Conservation (phyloP, 2,329 filamentous ascomycete genomes). For the Davidsoniella eucalypti region DNA sequence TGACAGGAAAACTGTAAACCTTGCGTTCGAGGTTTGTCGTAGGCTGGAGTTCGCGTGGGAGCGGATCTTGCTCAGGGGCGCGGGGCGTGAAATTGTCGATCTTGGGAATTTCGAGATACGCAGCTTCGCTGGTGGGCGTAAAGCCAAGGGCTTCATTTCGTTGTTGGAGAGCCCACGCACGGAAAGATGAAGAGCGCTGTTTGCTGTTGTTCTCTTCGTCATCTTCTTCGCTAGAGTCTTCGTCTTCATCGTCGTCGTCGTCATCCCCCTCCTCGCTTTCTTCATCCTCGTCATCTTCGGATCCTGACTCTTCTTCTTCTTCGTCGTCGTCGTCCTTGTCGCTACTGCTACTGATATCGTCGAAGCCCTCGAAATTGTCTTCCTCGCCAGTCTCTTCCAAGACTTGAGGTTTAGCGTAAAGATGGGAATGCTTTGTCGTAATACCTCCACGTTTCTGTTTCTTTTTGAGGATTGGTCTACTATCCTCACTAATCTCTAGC, state of each 20-base stretch:
- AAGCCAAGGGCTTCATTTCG: slow-evolving; percentile 69
- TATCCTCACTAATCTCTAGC: slow-evolving; percentile 61
- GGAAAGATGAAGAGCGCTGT: slow-evolving; percentile 53
- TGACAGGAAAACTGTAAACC: slow-evolving; percentile 57
- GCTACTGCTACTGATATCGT: slow-evolving; percentile 39
- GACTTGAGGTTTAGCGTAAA: slow-evolving; percentile 24
- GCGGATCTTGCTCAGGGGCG: slow-evolving; percentile 51
- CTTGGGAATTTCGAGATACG: slow-evolving; percentile 34
- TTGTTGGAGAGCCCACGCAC: slow-evolving; percentile 78
- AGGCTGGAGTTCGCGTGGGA: slow-evolving; percentile 48
- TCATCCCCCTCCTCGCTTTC: slow-evolving; percentile 17
- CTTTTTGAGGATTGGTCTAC: slow-evolving; percentile 68
- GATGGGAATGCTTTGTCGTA: slow-evolving; percentile 34
- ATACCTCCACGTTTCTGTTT: slow-evolving; percentile 55
- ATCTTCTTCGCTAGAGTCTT: slow-evolving; percentile 15
- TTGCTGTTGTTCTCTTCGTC: slow-evolving; percentile 19
- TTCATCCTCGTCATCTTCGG: slow-evolving; percentile 15
- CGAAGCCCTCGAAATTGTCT: slow-evolving; percentile 32
- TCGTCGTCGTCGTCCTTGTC: slow-evolving; percentile 19
- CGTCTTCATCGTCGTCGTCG: slow-evolving; percentile 12
- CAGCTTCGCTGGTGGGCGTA: slow-evolving; percentile 27
- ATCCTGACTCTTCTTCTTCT: slow-evolving; percentile 16
- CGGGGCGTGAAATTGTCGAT: slow-evolving; percentile 49
- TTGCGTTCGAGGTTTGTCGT: slow-evolving; percentile 48
- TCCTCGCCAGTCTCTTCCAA: slow-evolving; percentile 23